Conservation (phyloP, 2,329 filamentous ascomycete genomes). For the Didymella keratinophila region DNA sequence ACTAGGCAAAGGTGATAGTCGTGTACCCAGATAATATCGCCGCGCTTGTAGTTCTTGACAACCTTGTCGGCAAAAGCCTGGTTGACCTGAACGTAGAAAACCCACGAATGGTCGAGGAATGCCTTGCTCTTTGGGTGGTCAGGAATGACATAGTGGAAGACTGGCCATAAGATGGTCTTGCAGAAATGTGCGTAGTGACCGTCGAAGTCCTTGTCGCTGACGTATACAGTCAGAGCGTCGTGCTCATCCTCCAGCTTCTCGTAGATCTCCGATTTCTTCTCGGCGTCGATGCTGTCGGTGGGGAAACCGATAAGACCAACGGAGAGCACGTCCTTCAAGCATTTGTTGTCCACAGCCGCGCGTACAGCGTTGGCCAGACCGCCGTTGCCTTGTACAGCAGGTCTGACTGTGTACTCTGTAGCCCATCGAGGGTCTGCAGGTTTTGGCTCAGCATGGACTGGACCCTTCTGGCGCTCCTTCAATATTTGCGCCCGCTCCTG, state of each 20-base stretch:
- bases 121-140: constrained; percentile 98
- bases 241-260: constrained; percentile 81
- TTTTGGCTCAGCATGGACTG: constrained; percentile 30
- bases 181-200: constrained; percentile 96
- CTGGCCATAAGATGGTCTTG: constrained; percentile 97
- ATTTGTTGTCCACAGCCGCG: constrained; percentile 74
- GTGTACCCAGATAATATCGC: constrained; percentile 93
- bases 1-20: constrained; percentile 94
- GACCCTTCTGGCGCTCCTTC: constrained; percentile 33
- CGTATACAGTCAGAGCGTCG: constrained; percentile 83
- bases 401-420: constrained; percentile 83
- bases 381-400: constrained; percentile 89
- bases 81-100: constrained; percentile 92
- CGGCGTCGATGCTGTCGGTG: constrained; percentile 80
- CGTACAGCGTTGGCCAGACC: constrained; percentile 88
- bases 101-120: constrained; percentile 96
- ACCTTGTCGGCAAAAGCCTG: constrained; percentile 92
- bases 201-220: constrained; percentile 90
- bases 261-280: constrained; percentile 82
- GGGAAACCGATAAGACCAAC: constrained; percentile 94
- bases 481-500: constrained; percentile 48
- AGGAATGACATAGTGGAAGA: constrained; percentile 97
- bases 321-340: constrained; percentile 80
- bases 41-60: constrained; percentile 89
- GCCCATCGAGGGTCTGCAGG: constrained; percentile 61